These are phyloP conservation scores for Suhomyces kilbournensis DNA, from an alignment of 805 yeast species.

Conservation along the genomic window DNA sequence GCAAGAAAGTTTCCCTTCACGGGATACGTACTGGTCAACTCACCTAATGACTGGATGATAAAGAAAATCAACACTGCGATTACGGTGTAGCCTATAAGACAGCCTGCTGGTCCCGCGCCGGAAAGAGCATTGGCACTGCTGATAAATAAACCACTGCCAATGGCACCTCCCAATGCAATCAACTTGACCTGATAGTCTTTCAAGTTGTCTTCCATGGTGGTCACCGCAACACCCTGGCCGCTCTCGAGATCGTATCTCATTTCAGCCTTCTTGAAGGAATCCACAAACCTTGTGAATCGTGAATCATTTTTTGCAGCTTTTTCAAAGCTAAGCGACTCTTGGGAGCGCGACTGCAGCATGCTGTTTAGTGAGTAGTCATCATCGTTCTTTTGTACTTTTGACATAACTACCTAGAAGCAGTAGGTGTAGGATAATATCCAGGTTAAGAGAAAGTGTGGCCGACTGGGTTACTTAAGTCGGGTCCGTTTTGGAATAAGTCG, in stretches of 20 bases:
- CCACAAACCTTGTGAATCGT: background rate
- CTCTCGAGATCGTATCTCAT: slow-evolving; percentile 5
- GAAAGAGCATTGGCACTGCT: slow-evolving; percentile 15
- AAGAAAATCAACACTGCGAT: slow-evolving; percentile 11
- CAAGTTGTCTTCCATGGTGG: slow-evolving; percentile 10
- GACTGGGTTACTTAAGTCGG: background rate
- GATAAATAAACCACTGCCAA: slow-evolving; percentile 21
- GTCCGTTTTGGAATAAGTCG: background rate
- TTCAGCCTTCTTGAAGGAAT: slow-evolving; percentile 7
- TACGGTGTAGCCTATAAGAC: slow-evolving; percentile 13
- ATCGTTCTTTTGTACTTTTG: slow-evolving; percentile 1
- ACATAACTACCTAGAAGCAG: background rate
- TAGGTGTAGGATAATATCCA: background rate
- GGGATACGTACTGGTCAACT: slow-evolving; percentile 10
- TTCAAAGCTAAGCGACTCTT: background rate
- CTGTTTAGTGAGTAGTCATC: slow-evolving; percentile 1
- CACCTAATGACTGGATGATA: slow-evolving; percentile 13
- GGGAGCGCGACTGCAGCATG: background rate
- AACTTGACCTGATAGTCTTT: slow-evolving; percentile 12
- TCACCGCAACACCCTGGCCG: slow-evolving; percentile 3
- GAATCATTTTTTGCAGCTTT: background rate
- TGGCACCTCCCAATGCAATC: slow-evolving; percentile 19
- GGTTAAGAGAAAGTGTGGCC: background rate
- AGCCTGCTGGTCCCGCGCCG: slow-evolving; percentile 19
- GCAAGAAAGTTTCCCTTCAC: slow-evolving; percentile 13